Conservation (phyloP, 257 asterid genomes). For the Fraxinus excelsior region DNA sequence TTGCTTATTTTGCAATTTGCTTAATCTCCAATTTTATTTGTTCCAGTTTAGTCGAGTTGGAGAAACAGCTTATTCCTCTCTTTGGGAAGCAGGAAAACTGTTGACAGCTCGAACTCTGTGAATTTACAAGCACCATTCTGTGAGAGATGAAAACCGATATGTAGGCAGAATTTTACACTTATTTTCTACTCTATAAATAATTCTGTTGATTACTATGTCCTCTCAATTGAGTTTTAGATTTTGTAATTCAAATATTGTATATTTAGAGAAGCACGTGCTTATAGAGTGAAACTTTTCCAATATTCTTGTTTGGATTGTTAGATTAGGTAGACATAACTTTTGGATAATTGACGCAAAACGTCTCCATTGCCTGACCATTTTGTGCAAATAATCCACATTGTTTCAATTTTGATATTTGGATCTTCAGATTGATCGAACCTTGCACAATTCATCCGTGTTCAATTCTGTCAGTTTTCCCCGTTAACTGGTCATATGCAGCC, state of each 20-base stretch:
- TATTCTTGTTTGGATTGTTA: not conserved
- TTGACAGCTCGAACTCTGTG: not conserved
- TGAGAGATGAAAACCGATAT: not conserved
- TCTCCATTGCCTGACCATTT: no score
- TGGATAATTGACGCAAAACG: not conserved
- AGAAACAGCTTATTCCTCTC: conserved; percentile 71
- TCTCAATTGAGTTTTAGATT: not conserved
- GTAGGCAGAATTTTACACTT: not conserved
- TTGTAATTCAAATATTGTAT: not conserved
- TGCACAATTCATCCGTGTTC: no score
- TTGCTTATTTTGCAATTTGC: conserved; percentile 10
- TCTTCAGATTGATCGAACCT: no score
- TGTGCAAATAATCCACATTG: no score
- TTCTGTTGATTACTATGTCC: not conserved
- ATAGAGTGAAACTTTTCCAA: not conserved
- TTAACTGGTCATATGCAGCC: no score
- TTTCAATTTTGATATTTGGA: no score
- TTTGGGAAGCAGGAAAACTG: conserved; percentile 40
- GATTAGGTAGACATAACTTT: not conserved
- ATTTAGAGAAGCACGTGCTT: not conserved
- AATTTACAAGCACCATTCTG: not conserved
- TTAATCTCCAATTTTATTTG: not conserved
- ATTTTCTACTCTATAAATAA: not conserved
- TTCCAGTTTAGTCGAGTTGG: conserved; percentile 83
- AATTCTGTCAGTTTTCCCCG: no score